Evolutionary conservation across 2,329 filamentous ascomycete species (phyloP).

Genomic region (Aspergillus sp.): DNA sequence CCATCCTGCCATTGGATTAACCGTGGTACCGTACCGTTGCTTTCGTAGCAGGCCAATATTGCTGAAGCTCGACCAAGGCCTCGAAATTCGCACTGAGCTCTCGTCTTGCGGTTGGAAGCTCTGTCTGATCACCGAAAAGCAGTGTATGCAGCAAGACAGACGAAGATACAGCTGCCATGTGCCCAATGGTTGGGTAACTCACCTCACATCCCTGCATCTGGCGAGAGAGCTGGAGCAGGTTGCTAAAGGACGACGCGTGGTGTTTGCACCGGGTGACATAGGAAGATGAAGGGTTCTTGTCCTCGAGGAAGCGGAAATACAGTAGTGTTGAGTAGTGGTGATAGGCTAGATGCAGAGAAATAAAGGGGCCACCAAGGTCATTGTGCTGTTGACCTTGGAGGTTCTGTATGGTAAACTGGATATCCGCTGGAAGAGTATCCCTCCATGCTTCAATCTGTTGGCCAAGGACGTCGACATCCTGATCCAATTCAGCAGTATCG

Average conservation of each 20-base stretch:
- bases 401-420: neutral
- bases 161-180: conserved; percentile 38
- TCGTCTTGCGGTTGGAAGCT: conserved; percentile 2
- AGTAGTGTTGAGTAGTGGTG: conserved; percentile 42
- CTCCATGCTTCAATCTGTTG: neutral
- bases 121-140: conserved; percentile 28
- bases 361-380: conserved; percentile 33
- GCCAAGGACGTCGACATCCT: neutral
- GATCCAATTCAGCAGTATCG: neutral
- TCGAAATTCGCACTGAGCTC: conserved; percentile 3
- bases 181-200: conserved; percentile 33
- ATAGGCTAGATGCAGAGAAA: conserved; percentile 40
- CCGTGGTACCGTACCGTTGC: neutral
- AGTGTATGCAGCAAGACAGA: conserved; percentile 36
- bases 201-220: conserved; percentile 26
- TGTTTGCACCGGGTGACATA: conserved; percentile 2
- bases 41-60: neutral
- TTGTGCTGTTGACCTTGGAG: conserved; percentile 17
- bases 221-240: conserved; percentile 17
- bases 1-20: no score
- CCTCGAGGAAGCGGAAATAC: conserved; percentile 40
- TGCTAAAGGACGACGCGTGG: neutral
- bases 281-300: conserved; percentile 6
- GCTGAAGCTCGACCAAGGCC: neutral
- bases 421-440: neutral